Evolutionary conservation across 75 land plant species (phyloP).

Genomic region (Chamaecyparis obtusa): DNA sequence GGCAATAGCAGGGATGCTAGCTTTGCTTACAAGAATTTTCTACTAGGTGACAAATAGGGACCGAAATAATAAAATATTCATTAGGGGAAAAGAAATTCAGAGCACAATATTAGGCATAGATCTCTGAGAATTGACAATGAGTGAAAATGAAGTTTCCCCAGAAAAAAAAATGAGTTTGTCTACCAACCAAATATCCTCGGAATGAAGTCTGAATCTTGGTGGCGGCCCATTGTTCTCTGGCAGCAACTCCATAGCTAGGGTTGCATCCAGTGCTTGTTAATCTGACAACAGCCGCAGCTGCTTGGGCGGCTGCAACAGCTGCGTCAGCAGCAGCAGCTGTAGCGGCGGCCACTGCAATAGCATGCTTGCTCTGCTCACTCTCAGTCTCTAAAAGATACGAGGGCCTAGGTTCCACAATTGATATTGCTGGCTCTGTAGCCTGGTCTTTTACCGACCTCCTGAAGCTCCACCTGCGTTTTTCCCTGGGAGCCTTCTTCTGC

Average conservation of each 20-base stretch:
- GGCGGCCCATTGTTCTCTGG: constrained; percentile 67
- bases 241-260: constrained; percentile 7
- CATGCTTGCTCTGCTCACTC: constrained; percentile 55
- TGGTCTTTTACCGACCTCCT: constrained; percentile 49
- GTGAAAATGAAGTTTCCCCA: background rate
- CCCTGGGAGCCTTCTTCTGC: constrained; percentile 50
- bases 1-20: background rate
- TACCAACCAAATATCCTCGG: constrained; percentile 73
- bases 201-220: constrained; percentile 74
- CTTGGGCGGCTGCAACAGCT: constrained; percentile 68
- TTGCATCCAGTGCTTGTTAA: constrained; percentile 30
- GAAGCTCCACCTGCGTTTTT: constrained; percentile 84
- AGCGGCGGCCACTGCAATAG: constrained; percentile 72
- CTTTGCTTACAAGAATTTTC: background rate
- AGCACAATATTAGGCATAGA: background rate
- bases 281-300: constrained; percentile 57
- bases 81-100: background rate
- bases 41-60: background rate
- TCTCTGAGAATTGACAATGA: background rate
- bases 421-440: constrained; percentile 16
- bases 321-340: constrained; percentile 81
- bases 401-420: background rate
- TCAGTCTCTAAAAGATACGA: constrained; percentile 27
- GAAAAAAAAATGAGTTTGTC: background rate
- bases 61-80: background rate